Conservation (phyloP, 306 rosid genomes). For the Vicia faba region DNA sequence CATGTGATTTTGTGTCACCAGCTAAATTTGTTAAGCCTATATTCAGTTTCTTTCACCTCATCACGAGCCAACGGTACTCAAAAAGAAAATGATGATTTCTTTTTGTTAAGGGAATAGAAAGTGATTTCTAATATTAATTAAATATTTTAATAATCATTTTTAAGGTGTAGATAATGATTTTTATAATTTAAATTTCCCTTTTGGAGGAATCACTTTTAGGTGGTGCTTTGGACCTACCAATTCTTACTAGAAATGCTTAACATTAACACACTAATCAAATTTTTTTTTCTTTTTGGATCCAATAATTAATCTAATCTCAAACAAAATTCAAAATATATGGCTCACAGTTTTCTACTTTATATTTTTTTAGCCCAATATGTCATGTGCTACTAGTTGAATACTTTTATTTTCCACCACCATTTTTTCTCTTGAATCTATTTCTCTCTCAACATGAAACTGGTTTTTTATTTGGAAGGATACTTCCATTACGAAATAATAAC, state of each 20-base stretch:
- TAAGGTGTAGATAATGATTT: not conserved
- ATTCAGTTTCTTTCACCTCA: slow-evolving; percentile 35
- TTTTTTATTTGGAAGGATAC: too few species aligned
- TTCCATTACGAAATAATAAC: too few species aligned
- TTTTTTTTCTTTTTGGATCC: too few species aligned
- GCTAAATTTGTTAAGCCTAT: slow-evolving; percentile 30
- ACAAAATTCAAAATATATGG: too few species aligned
- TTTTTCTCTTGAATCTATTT: too few species aligned
- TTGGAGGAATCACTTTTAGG: slow-evolving; percentile 45
- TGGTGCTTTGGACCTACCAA: slow-evolving; percentile 42
- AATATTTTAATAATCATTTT: too few species aligned
- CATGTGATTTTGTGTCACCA: slow-evolving; percentile 43
- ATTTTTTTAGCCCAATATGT: too few species aligned
- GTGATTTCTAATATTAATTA: not conserved
- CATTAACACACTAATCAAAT: not conserved
- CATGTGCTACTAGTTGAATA: too few species aligned
- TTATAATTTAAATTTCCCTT: slow-evolving; percentile 24
- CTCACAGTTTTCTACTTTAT: too few species aligned
- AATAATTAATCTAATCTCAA: not conserved
- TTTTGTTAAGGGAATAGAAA: not conserved
- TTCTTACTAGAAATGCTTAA: slow-evolving; percentile 34
- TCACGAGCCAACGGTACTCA: slow-evolving; percentile 25
- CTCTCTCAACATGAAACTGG: too few species aligned
- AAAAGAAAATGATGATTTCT: not conserved
- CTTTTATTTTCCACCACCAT: too few species aligned